Base-by-base conservation (phyloP, 495 filamentous ascomycete genomes). In the Poronia punctata region DNA sequence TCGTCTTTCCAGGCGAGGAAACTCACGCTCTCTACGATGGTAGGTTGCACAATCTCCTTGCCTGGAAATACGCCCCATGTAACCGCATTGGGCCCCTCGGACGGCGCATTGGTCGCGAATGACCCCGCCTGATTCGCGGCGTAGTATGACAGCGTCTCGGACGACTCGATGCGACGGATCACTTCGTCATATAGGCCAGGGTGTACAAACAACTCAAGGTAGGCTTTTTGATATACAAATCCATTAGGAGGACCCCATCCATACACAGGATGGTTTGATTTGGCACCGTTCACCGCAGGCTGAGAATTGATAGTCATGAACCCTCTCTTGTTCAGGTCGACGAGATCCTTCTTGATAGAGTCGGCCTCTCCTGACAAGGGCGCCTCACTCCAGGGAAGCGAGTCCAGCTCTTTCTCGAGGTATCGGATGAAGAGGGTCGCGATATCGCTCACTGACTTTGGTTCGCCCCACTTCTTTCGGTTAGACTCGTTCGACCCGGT, bases 1-100 rank as follows among this genome's bases (percentile, higher is more conserved):
- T 99, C 93, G 49, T 99, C 93, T 68, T 95, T 95, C 93, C 93
- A 99, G 18, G 93, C 93, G 38, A 99, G 62, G 76, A 99, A 99
- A 64, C 85, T 92, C 62, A 97, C 79, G 5, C 87, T 94, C 65
- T 99, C 93, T 32, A 97, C 90, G 45, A 99, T 93, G n/a, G 93
- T 99, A 8, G 93, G 93, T 60, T 99, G 93, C 30, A 99, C 88
- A 55, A 99, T 96, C 62, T 99, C 93, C 57, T 95, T 92, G 23
- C 92, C 92, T 8, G 93, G 89, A 68, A 96, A 99, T 30, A 97
- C 94, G 63, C 93, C 93, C 93, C 93, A 99, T 3, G 93, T 99
- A 35, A 99, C 80, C 8, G 93, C 93, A 53, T 97, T 99, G 17
- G 93, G 93, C 10, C 84, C 87, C 31, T 89, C 86, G 25, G 77